These are phyloP conservation scores for Aspergillus thermomutatus DNA, from an alignment of 2,329 filamentous ascomycete genomes.

Conservation along the genomic window DNA sequence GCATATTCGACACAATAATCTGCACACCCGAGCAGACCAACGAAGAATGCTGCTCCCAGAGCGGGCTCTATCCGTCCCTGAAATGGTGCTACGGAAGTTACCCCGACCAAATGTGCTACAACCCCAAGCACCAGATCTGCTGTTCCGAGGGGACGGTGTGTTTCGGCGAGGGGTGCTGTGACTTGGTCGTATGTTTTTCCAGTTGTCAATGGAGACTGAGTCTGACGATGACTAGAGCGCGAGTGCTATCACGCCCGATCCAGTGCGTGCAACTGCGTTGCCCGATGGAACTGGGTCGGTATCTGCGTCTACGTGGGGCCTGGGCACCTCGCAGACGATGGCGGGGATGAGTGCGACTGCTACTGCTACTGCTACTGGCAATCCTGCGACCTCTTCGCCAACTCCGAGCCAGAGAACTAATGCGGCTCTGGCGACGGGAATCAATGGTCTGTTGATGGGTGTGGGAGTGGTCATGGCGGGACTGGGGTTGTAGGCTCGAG, in stretches of 20 bases:
- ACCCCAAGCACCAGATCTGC: neutral
- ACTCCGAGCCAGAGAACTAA: neutral
- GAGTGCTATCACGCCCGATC: neutral
- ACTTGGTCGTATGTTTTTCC: constrained; percentile 3
- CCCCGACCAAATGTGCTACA: constrained; percentile 1
- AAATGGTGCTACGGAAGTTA: constrained; percentile 4
- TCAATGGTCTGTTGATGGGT: neutral
- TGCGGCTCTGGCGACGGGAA: neutral
- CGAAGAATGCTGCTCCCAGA: constrained; percentile 4
- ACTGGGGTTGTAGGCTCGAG: neutral
- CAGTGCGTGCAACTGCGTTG: neutral
- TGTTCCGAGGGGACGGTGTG: constrained; percentile 8
- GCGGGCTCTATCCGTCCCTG: neutral
- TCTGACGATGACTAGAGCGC: neutral
- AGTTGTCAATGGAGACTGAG: too few relatives aligned
- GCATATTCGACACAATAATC: neutral
- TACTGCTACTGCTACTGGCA: neutral
- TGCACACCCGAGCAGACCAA: neutral
- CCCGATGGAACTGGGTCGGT: neutral
- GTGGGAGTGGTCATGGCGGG: neutral
- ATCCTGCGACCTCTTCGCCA: too few relatives aligned
- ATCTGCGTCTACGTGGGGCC: neutral
- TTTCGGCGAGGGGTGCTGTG: constrained; percentile 2
- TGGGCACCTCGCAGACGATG: neutral
- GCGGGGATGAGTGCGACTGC: neutral